Percentiles rank a stretch among this genome's conserved stretches.
phyloP scores from a whole-genome alignment of 2,329 filamentous ascomycete species.

The Diaporthe sp. region DNA sequence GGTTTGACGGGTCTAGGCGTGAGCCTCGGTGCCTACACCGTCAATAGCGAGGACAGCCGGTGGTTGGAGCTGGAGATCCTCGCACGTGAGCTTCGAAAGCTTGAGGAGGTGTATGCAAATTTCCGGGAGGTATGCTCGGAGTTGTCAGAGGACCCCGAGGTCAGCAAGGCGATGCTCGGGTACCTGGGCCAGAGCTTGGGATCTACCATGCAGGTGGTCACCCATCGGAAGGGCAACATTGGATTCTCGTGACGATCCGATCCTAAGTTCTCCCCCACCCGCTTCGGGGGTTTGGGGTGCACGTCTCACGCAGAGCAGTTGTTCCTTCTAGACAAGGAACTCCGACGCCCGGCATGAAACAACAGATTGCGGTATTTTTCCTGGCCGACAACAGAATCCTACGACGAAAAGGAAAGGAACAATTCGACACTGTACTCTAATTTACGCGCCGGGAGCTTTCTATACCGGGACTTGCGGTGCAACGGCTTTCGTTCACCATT shows the following conservation, averaged over 20 bases:
- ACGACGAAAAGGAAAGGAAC: neutral
- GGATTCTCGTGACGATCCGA: slow-evolving; percentile 39
- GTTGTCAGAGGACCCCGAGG: slow-evolving; percentile 52
- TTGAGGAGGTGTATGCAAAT: slow-evolving; percentile 57
- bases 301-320: neutral
- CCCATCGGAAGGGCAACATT: slow-evolving; percentile 47
- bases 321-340: neutral
- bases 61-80: slow-evolving; percentile 61
- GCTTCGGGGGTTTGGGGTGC: neutral
- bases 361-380: slow-evolving; percentile 1
- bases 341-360: slow-evolving; percentile 9
- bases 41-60: slow-evolving; percentile 56
- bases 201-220: slow-evolving; percentile 54
- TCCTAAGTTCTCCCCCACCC: neutral
- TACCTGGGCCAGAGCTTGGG: slow-evolving; percentile 57
- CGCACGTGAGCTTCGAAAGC: slow-evolving; percentile 57
- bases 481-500: neutral
- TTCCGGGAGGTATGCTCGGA: slow-evolving; percentile 55
- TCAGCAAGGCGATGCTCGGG: slow-evolving; percentile 57
- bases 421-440: neutral
- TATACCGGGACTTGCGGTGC: neutral
- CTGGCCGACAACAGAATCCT: neutral
- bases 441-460: neutral
- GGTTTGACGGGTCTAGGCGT: slow-evolving; percentile 45
- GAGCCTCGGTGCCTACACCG: slow-evolving; percentile 56